Base-by-base conservation (phyloP, 116 monocot species). In the Phalaenopsis hybrid region DNA sequence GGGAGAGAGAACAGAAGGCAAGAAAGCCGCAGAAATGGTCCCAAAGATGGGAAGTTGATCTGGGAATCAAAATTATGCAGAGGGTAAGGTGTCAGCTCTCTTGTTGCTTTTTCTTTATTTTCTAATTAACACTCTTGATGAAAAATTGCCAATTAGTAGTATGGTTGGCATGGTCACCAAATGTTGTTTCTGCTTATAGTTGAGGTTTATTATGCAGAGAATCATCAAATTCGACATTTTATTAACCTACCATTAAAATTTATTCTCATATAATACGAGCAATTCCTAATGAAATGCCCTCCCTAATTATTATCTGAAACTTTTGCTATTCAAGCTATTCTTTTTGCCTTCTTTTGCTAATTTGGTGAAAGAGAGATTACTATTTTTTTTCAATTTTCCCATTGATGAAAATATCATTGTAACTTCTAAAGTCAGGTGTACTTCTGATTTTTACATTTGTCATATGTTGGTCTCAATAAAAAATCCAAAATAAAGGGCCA, bases 21-120 rank as follows among this genome's bases (percentile, higher is more conserved):
- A 86, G 81, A 85, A 82, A 81, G 57, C 95, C 95, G 70, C 85
- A 55, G 34, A 94, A 88, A 85, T 98, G 98, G 98, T 95, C 98
- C 44, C 98, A 95, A 86, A 95, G 93, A 88, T 98, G 93, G 98
- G 98, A 98, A 76, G 95, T 89, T 78, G 92, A 93, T 31, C 86
- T 98, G 75, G 95, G 94, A 74, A 84, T 98, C n/a, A 95, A 92
- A 85, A 84, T 98, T 41, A 89, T 95, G 95, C 89, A 91, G 34
- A 96, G 94, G 94, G 96, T 76, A 91, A 80, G 88, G 70, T 80
- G 69, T 37, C 79, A 75, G 33, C 44, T 63, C 46, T 75, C 11
- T 67, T 67, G 67, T 67, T 12, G 15, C 25, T 67, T 55, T 55
- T 55, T 67, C 3, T 2, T 67, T 25, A 67, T 9, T 23, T 25